phyloP scores from a whole-genome alignment of 768 basidiomycete species.

The Pleurotus cornucopiae region DNA sequence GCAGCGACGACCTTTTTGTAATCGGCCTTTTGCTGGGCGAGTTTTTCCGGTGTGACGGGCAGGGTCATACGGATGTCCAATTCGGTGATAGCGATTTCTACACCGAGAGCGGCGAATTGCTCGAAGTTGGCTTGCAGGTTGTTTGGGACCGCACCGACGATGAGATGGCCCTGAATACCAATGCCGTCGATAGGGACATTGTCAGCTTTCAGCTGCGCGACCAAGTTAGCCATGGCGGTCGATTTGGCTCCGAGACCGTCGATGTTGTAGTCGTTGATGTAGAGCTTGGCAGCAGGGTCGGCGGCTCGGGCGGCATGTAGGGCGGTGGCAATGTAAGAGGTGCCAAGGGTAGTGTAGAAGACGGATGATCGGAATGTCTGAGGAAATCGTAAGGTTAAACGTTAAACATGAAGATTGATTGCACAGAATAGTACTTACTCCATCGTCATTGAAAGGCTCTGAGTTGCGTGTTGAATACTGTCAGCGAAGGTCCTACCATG shows the following conservation, averaged over 20 bases:
- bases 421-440: conserved; percentile 10
- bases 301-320: conserved; percentile 31
- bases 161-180: conserved; percentile 41
- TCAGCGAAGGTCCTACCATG: too few relatives aligned
- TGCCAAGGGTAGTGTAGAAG: conserved; percentile 37
- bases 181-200: conserved; percentile 42
- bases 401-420: too few relatives aligned
- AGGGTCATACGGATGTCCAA: conserved; percentile 41
- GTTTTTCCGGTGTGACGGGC: conserved; percentile 27
- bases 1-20: conserved; percentile 36
- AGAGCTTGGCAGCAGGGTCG: conserved; percentile 1
- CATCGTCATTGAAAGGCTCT: conserved; percentile 43
- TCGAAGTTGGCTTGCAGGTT: conserved; percentile 29
- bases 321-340: conserved; percentile 35
- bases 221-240: conserved; percentile 37
- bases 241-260: conserved; percentile 28
- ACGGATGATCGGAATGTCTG: conserved; percentile 33
- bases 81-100: conserved; percentile 48
- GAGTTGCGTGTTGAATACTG: too few relatives aligned
- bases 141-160: conserved; percentile 37
- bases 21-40: conserved; percentile 38
- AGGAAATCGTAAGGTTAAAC: too few relatives aligned
- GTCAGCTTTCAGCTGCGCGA: conserved; percentile 28
- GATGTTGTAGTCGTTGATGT: conserved; percentile 18
- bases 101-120: conserved; percentile 38